Percentiles rank a stretch among this genome's conserved stretches.
Evolutionary conservation across 1,139 yeast species (phyloP).

Genomic region (Debaryomyces sp.): DNA sequence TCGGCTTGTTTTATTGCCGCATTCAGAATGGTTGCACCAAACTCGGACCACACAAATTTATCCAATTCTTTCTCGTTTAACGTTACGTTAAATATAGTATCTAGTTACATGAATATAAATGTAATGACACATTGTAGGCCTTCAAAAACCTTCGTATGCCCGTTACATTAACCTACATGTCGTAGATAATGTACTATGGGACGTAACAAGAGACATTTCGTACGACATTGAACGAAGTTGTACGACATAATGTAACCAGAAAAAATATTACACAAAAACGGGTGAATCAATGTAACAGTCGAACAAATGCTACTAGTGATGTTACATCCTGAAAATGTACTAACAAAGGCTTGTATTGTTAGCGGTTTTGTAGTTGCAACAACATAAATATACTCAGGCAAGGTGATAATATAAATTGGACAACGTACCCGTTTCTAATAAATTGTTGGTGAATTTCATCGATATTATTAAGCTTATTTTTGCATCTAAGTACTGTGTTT

Average conservation of each 20-base stretch:
- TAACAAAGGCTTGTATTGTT: neutral
- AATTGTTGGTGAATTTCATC: neutral
- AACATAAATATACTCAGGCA: neutral
- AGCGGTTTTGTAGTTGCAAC: neutral
- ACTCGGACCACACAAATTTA: neutral
- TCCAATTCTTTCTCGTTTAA: neutral
- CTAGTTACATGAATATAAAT: neutral
- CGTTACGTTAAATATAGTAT: neutral
- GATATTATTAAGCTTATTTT: neutral
- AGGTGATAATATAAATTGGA: slow-evolving; percentile 1
- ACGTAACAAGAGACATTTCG: neutral
- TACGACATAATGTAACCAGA: slow-evolving; percentile 5
- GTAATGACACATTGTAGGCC: neutral
- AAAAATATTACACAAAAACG: slow-evolving; percentile 1
- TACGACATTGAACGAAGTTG: neutral
- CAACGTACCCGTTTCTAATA: neutral
- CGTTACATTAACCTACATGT: neutral
- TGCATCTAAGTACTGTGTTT: neutral
- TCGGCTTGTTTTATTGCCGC: neutral
- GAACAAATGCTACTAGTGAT: neutral
- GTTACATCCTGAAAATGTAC: slow-evolving; percentile 3
- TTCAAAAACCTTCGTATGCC: neutral
- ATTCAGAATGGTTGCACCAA: neutral
- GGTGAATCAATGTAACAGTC: slow-evolving; percentile 6
- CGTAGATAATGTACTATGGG: neutral